Conservation (phyloP, 768 basidiomycete species). For the Zangia roseola region DNA sequence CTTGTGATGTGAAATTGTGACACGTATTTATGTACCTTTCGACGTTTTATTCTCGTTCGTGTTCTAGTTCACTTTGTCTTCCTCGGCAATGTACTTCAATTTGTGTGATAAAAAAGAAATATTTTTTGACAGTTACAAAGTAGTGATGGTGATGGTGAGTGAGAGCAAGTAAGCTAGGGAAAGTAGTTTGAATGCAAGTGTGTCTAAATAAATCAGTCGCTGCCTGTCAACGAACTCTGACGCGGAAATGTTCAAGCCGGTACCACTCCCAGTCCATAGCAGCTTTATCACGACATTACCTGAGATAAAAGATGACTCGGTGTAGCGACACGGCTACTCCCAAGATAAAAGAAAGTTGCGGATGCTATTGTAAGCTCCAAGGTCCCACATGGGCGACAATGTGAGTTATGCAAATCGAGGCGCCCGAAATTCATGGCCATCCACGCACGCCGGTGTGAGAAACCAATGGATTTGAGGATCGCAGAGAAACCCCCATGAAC, state of each 20-base stretch:
- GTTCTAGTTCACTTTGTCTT: neutral
- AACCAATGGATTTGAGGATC: neutral
- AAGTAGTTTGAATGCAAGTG: neutral
- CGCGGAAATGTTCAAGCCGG: constrained; percentile 8
- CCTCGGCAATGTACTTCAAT: constrained; percentile 4
- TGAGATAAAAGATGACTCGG: constrained; percentile 1
- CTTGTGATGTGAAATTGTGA: constrained; percentile 13
- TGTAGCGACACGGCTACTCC: constrained; percentile 2
- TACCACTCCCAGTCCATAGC: constrained; percentile 2
- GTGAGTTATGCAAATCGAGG: neutral
- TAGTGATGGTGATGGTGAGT: neutral
- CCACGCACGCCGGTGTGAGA: constrained; percentile 8
- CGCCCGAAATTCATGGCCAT: neutral
- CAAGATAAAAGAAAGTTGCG: neutral
- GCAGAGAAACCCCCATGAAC: neutral
- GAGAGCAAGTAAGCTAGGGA: neutral
- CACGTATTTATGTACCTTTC: neutral
- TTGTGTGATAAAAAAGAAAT: neutral
- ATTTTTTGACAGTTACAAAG: neutral
- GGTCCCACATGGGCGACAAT: constrained; percentile 6
- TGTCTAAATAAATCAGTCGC: constrained; percentile 11
- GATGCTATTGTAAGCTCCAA: neutral
- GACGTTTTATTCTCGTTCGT: neutral
- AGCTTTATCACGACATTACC: constrained; percentile 2
- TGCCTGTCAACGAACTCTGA: constrained; percentile 11